Percentiles rank a stretch among this genome's conserved stretches.
Conservation (phyloP, 305 asterid species). For the Fraxinus albicans region DNA sequence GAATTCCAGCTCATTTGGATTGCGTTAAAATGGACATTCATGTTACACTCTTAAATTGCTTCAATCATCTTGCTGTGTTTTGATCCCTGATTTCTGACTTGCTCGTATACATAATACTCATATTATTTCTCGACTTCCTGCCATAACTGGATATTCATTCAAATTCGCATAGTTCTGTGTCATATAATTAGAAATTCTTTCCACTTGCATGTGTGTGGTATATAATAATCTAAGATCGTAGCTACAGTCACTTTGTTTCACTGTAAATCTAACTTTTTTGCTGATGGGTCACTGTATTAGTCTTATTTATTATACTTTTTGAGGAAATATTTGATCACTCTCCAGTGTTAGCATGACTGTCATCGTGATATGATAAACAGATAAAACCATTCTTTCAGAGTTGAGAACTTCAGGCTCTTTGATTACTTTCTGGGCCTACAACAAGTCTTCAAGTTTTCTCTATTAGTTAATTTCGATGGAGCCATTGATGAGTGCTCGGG, state of each 20-base stretch:
- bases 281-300: background rate
- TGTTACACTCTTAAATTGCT: background rate
- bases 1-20: background rate
- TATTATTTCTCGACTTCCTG: background rate
- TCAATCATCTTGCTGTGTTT: background rate
- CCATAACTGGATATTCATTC: background rate
- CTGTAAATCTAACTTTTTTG: background rate
- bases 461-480: constrained; percentile 31
- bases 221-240: background rate
- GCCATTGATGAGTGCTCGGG: constrained; percentile 36
- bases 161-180: background rate
- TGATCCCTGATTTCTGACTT: background rate
- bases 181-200: background rate
- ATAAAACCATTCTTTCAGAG: background rate
- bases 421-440: background rate
- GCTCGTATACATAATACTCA: background rate
- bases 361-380: background rate
- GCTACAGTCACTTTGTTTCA: background rate
- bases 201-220: background rate
- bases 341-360: background rate
- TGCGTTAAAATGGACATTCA: background rate
- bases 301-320: background rate
- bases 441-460: background rate
- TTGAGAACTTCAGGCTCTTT: background rate
- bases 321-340: background rate